Evolutionary conservation across 306 rosid genomes (phyloP).

Genomic region (Cicer arietinum): DNA sequence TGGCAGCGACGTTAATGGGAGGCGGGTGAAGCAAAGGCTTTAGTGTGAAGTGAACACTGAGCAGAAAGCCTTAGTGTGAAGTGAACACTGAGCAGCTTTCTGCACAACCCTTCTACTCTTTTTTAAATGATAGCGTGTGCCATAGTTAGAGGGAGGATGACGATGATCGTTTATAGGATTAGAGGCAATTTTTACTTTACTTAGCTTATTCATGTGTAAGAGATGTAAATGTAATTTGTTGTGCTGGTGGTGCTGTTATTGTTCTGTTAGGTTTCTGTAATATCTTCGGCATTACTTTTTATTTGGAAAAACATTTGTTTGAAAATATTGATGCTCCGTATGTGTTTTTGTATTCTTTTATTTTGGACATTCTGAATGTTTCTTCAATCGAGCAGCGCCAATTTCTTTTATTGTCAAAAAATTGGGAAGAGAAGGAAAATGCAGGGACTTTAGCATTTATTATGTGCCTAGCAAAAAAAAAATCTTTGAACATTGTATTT

Average conservation of each 20-base stretch:
- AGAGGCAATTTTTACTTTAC: constrained; percentile 44
- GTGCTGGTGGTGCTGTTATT: constrained; percentile 44
- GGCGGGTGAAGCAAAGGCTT: constrained; percentile 92
- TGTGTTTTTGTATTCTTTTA: constrained; percentile 26
- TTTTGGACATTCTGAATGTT: constrained; percentile 7
- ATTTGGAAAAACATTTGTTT: constrained; percentile 30
- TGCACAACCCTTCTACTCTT: constrained; percentile 37
- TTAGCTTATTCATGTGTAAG: constrained; percentile 50
- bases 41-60: constrained; percentile 46
- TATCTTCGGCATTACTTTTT: constrained; percentile 26
- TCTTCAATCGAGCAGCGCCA: constrained; percentile 11
- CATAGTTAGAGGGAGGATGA: constrained; percentile 47
- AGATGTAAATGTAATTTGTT: constrained; percentile 60
- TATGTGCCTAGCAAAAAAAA: too few species aligned
- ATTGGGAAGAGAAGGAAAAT: too few species aligned
- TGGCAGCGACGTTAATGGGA: constrained; percentile 85
- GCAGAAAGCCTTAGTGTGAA: constrained; percentile 60
- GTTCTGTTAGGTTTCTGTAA: constrained; percentile 48
- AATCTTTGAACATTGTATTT: too few species aligned
- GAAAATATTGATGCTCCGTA: constrained; percentile 25
- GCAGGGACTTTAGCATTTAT: too few species aligned
- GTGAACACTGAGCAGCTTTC: constrained; percentile 36
- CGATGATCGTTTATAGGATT: constrained; percentile 44
- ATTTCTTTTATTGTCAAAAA: background rate
- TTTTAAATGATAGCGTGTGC: constrained; percentile 39